Conservation (phyloP, 768 basidiomycete species). For the Mrakia gelida region DNA sequence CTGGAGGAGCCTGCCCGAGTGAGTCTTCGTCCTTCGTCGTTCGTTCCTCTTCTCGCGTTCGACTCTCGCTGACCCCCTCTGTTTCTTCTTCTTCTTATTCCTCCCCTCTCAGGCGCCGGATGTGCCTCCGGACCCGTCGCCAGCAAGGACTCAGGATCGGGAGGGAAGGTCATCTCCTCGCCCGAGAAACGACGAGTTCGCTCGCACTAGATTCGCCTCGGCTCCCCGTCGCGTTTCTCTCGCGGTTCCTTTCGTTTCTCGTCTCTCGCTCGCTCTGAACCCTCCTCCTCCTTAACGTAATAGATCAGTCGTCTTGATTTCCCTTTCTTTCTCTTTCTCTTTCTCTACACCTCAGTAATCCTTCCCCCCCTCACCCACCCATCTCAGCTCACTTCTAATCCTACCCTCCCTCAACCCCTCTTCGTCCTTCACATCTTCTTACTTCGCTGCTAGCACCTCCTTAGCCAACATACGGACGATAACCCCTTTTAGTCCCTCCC, state of each 20-base stretch:
- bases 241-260: background rate
- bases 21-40: background rate
- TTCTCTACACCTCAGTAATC: background rate
- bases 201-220: background rate
- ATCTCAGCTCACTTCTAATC: no score
- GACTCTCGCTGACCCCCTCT: background rate
- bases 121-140: background rate
- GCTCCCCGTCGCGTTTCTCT: background rate
- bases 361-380: no score
- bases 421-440: no score
- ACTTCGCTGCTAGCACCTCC: no score
- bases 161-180: background rate
- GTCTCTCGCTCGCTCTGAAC: background rate
- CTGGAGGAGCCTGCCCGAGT: background rate
- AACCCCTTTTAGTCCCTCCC: background rate
- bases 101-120: background rate
- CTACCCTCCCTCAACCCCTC: no score
- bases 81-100: background rate
- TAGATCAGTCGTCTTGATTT: background rate
- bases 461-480: no score
- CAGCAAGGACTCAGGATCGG: background rate
- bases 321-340: background rate
- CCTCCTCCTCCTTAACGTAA: background rate
- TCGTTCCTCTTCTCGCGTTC: background rate
- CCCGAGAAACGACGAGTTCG: background rate